Percentiles rank a stretch among this genome's conserved stretches.
Evolutionary conservation across 1,284 basidiomycete genomes (phyloP).

Genomic region (Bjerkandera adusta): DNA sequence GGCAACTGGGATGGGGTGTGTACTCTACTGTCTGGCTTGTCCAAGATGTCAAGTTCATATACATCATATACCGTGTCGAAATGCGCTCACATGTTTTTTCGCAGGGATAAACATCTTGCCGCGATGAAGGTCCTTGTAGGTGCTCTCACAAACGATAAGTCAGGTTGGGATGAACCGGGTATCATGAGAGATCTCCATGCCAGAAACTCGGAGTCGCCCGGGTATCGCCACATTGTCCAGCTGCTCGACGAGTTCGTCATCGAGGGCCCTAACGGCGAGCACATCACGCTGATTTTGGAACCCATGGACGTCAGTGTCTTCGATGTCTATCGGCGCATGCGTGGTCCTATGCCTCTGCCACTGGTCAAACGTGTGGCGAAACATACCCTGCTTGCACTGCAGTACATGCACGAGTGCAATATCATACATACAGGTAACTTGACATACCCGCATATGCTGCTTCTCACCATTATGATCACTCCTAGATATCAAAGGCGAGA

Average conservation of each 20-base stretch:
- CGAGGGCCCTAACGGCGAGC: conserved; percentile 32
- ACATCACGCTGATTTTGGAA: conserved; percentile 49
- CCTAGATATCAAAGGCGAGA: conserved; percentile 13
- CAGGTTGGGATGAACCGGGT: conserved; percentile 11
- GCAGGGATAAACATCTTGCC: not conserved
- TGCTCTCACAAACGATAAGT: not conserved
- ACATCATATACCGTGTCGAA: not conserved
- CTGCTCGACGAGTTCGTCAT: conserved; percentile 43
- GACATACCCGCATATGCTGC: not conserved
- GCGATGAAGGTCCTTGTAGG: not conserved
- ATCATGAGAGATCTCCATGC: conserved; percentile 18
- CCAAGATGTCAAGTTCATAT: conserved; percentile 27
- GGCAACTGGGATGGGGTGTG: conserved; percentile 51
- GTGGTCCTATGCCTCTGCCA: conserved; percentile 29
- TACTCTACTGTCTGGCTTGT: conserved; percentile 41
- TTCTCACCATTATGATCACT: not conserved
- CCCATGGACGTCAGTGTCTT: conserved; percentile 33
- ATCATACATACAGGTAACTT: conserved; percentile 35
- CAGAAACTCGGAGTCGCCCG: conserved; percentile 31
- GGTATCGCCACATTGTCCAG: conserved; percentile 37
- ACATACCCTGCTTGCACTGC: conserved; percentile 43
- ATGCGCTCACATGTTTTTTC: not conserved
- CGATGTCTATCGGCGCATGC: not conserved
- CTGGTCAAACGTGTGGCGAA: conserved; percentile 44
- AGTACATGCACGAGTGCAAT: conserved; percentile 46